phyloP scores from a whole-genome alignment of 2,329 filamentous ascomycete species.

The Monosporascus sp. region DNA sequence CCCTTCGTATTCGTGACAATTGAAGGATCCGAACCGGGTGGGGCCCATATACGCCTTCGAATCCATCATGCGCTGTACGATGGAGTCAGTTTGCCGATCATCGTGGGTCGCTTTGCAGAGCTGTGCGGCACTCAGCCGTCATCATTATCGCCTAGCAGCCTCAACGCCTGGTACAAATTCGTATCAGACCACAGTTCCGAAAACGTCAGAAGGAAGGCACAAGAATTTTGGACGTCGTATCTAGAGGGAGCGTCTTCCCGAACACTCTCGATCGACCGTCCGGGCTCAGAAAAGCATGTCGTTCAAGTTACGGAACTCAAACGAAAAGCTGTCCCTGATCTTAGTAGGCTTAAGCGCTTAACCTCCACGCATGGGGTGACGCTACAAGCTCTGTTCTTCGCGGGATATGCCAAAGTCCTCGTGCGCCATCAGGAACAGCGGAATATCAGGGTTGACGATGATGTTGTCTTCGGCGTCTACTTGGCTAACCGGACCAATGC shows the following conservation, averaged over 20 bases:
- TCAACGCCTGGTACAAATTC: conserved; percentile 20
- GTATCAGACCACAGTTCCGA: conserved; percentile 14
- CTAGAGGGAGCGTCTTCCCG: conserved; percentile 23
- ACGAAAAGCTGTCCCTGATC: conserved; percentile 9
- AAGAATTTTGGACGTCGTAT: conserved; percentile 43
- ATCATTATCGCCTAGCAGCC: not conserved
- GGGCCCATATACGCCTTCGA: conserved; percentile 41
- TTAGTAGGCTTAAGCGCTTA: conserved; percentile 10
- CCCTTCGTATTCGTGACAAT: conserved; percentile 21
- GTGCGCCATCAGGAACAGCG: conserved; percentile 9
- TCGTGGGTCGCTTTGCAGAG: conserved; percentile 43
- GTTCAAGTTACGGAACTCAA: conserved; percentile 11
- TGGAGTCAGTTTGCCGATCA: conserved; percentile 65
- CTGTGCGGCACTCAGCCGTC: conserved; percentile 12
- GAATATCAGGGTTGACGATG: conserved; percentile 12
- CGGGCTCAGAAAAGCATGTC: not conserved
- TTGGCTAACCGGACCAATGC: conserved; percentile 66
- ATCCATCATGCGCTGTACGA: conserved; percentile 91
- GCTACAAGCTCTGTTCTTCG: conserved; percentile 71
- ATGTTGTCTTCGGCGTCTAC: conserved; percentile 71
- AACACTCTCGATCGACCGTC: not conserved
- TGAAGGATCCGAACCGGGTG: conserved; percentile 5
- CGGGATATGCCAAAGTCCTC: conserved; percentile 54
- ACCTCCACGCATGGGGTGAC: conserved; percentile 49
- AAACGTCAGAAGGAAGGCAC: conserved; percentile 9